Evolutionary conservation across 1,284 basidiomycete genomes (phyloP).

Genomic region (Ustilago cynodontis): DNA sequence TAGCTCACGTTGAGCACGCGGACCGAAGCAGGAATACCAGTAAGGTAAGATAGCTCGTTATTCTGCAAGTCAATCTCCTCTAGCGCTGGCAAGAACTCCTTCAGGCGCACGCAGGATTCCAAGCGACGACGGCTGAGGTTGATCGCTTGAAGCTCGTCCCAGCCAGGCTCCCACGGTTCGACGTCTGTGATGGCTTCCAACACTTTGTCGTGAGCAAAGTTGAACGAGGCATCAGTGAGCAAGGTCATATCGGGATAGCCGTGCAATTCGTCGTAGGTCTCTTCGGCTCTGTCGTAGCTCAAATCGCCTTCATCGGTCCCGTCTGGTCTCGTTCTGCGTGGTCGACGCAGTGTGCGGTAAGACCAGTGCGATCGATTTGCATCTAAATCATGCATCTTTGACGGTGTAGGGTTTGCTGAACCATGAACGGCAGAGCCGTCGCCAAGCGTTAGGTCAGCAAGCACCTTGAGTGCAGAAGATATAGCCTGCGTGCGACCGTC

Average conservation of each 20-base stretch:
- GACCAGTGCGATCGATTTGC: slow-evolving; percentile 49
- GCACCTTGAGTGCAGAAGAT: slow-evolving; percentile 30
- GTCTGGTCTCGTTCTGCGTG: slow-evolving; percentile 28
- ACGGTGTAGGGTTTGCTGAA: slow-evolving; percentile 11
- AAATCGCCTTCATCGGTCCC: slow-evolving; percentile 17
- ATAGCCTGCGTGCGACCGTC: slow-evolving; percentile 43
- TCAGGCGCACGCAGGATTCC: slow-evolving; percentile 89
- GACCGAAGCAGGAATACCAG: slow-evolving; percentile 60
- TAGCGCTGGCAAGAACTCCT: slow-evolving; percentile 90
- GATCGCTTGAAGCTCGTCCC: slow-evolving; percentile 84
- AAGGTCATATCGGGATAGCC: slow-evolving; percentile 53
- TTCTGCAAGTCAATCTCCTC: slow-evolving; percentile 80
- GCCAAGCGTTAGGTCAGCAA: slow-evolving; percentile 49
- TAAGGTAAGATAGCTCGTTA: slow-evolving; percentile 63
- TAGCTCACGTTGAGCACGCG: slow-evolving; percentile 50
- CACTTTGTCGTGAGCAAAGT: slow-evolving; percentile 87
- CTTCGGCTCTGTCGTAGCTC: slow-evolving; percentile 27
- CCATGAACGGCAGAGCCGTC: slow-evolving; percentile 15
- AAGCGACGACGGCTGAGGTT: slow-evolving; percentile 83
- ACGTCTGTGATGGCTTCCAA: slow-evolving; percentile 94
- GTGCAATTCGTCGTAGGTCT: slow-evolving; percentile 50
- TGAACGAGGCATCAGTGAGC: slow-evolving; percentile 92
- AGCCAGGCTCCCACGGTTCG: slow-evolving; percentile 92
- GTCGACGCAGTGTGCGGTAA: slow-evolving; percentile 36
- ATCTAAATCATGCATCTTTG: slow-evolving; percentile 23